phyloP scores from a whole-genome alignment of 305 asterid species.

The Stenogyne calaminthoides region DNA sequence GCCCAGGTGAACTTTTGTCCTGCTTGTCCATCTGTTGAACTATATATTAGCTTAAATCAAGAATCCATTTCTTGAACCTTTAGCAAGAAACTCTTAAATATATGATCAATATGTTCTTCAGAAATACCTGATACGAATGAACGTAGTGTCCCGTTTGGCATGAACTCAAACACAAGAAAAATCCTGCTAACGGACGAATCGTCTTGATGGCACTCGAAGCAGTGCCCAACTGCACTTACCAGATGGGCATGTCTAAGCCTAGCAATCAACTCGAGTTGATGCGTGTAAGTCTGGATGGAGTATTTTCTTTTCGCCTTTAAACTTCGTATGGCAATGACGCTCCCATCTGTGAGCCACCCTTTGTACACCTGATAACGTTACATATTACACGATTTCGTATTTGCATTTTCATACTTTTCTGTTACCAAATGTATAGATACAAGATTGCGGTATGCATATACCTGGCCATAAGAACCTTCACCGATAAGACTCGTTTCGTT shows the following conservation, averaged over 20 bases:
- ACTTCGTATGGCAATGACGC: conserved; percentile 61
- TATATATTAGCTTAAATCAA: background rate
- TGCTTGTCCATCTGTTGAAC: conserved; percentile 45
- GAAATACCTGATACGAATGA: conserved; percentile 60
- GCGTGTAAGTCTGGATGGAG: conserved; percentile 58
- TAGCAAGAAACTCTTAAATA: too few relatives aligned
- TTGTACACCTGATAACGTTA: conserved; percentile 54
- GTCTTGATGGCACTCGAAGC: conserved; percentile 67
- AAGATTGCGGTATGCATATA: conserved; percentile 9
- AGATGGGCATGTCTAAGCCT: conserved; percentile 74
- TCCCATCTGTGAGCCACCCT: conserved; percentile 73
- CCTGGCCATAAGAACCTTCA: conserved; percentile 74
- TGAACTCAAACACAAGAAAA: conserved; percentile 63
- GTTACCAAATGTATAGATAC: background rate
- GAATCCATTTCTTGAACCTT: background rate
- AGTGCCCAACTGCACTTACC: conserved; percentile 84
- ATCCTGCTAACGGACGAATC: conserved; percentile 58
- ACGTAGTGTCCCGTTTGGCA: conserved; percentile 67
- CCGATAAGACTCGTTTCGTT: conserved; percentile 51
- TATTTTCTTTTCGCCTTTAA: conserved; percentile 59
- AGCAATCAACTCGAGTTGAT: conserved; percentile 67
- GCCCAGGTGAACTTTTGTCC: conserved; percentile 61
- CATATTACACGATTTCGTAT: background rate
- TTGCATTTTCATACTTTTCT: background rate
- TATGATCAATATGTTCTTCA: background rate